Percentiles rank a stretch among this genome's conserved stretches.
These are phyloP conservation scores for Botryotinia calthae DNA, from an alignment of 2,329 filamentous ascomycete species.

Conservation along the genomic window DNA sequence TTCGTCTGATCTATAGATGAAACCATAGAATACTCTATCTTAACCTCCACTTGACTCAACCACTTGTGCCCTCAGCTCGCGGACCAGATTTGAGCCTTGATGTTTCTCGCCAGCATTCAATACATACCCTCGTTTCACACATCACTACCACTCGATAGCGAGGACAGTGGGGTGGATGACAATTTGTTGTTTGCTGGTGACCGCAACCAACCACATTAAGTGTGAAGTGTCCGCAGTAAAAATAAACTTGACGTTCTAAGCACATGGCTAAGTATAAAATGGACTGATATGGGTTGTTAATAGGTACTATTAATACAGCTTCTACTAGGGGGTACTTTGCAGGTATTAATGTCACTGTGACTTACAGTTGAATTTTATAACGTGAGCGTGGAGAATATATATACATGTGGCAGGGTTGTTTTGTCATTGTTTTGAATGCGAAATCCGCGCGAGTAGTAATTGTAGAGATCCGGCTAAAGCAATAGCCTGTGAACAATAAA, in stretches of 20 bases:
- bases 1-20: neutral
- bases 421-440: neutral
- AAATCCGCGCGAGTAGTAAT: neutral
- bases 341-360: neutral
- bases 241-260: neutral
- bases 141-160: neutral
- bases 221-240: neutral
- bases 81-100: neutral
- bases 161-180: neutral
- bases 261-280: neutral
- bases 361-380: neutral
- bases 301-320: neutral
- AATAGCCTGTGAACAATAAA: neutral
- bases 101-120: neutral
- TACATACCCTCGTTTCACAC: neutral
- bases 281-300: neutral
- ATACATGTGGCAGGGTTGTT: neutral
- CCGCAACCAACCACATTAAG: neutral
- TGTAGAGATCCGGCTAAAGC: neutral
- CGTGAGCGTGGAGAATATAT: neutral
- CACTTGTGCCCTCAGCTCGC: neutral
- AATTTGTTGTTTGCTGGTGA: neutral
- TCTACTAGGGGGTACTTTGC: neutral
- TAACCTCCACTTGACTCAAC: neutral
- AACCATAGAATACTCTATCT: neutral